Percentiles rank a stretch among this genome's conserved stretches.
Evolutionary conservation across 768 basidiomycete species (phyloP).

Genomic region (Nidularia pulvinata): DNA sequence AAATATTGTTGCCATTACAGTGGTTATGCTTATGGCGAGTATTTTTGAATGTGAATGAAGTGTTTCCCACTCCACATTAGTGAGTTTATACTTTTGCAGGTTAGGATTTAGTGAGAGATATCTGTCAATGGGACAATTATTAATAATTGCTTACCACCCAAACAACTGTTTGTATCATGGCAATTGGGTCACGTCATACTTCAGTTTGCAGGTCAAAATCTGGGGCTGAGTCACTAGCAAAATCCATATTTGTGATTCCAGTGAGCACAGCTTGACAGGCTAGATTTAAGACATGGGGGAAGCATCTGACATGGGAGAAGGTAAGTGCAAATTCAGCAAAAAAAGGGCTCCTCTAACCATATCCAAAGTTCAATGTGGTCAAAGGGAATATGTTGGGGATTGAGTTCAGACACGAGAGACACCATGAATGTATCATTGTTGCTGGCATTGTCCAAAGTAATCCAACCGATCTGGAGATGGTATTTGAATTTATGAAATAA

Average conservation of each 20-base stretch:
- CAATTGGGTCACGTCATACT: background rate
- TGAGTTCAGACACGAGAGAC: background rate
- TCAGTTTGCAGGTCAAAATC: background rate
- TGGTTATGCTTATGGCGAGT: background rate
- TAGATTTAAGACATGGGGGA: background rate
- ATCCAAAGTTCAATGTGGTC: background rate
- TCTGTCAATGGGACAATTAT: background rate
- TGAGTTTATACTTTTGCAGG: background rate
- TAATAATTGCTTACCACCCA: background rate
- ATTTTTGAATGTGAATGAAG: background rate
- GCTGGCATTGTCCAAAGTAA: background rate
- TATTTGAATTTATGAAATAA: background rate
- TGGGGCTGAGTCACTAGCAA: background rate
- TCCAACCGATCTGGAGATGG: background rate
- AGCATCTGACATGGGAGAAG: background rate
- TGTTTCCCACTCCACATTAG: background rate
- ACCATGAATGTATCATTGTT: background rate
- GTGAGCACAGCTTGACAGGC: background rate
- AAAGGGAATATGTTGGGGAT: background rate
- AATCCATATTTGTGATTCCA: background rate
- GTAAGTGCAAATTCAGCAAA: background rate
- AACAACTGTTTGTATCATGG: background rate
- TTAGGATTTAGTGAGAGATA: background rate
- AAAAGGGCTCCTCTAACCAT: background rate
- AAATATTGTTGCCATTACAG: background rate